These are phyloP conservation scores for Botrytis pseudocinerea DNA, from an alignment of 2,329 filamentous ascomycete species.

Conservation along the genomic window DNA sequence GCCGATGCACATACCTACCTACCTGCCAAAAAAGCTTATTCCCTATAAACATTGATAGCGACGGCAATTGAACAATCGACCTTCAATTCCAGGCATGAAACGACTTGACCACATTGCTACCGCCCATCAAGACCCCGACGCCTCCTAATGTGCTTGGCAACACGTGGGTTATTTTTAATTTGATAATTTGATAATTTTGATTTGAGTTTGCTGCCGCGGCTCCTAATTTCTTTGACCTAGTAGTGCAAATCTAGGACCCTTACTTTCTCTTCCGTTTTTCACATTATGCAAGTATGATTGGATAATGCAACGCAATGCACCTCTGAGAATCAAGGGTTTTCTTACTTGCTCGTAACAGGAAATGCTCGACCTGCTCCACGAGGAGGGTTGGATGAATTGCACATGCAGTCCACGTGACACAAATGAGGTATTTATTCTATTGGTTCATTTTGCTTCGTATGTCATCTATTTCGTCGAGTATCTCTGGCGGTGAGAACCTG, in stretches of 20 bases:
- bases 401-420: constrained; percentile 11
- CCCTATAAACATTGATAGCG: neutral
- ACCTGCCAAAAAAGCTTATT: neutral
- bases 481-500: constrained; percentile 14
- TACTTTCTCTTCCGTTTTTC: neutral
- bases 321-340: neutral
- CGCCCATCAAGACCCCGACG: neutral
- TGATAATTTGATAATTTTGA: neutral
- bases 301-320: neutral
- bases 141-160: neutral
- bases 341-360: neutral
- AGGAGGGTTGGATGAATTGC: neutral
- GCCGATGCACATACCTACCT: neutral
- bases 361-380: neutral
- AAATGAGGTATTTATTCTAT: constrained; percentile 25
- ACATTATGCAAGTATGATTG: neutral
- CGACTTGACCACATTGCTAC: neutral
- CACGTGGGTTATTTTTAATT: neutral
- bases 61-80: neutral
- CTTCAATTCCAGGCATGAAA: neutral
- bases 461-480: neutral
- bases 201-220: neutral
- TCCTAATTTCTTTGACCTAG: neutral
- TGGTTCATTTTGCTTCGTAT: neutral
- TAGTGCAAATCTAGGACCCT: neutral